These are phyloP conservation scores for Fusarium continuum DNA, from an alignment of 2,329 filamentous ascomycete genomes.

Conservation along the genomic window DNA sequence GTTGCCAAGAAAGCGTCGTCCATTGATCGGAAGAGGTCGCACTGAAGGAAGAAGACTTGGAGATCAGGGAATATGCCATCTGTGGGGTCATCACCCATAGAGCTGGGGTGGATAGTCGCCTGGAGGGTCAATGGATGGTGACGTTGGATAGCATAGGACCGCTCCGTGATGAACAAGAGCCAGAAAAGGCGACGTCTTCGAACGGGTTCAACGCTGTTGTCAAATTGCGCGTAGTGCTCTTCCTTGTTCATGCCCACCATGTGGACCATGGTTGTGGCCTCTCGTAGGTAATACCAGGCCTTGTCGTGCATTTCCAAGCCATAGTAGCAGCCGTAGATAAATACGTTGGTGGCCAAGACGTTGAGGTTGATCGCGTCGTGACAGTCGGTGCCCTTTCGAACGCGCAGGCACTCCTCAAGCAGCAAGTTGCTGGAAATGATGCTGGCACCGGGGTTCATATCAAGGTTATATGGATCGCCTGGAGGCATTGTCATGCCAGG, in stretches of 20 bases:
- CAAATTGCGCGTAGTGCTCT: constrained; percentile 67
- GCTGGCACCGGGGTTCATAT: constrained; percentile 66
- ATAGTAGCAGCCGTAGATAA: constrained; percentile 77
- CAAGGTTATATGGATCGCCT: constrained; percentile 64
- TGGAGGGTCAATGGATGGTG: constrained; percentile 75
- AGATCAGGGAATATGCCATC: constrained; percentile 64
- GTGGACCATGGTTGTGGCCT: constrained; percentile 76
- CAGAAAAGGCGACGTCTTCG: constrained; percentile 75
- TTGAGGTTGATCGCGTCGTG: constrained; percentile 65
- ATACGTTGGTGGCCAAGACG: constrained; percentile 77
- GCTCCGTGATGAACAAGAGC: constrained; percentile 76
- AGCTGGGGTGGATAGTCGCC: constrained; percentile 72
- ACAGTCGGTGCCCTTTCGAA: constrained; percentile 70
- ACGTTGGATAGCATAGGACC: constrained; percentile 77
- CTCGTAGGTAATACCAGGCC: constrained; percentile 82
- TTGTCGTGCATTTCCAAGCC: constrained; percentile 77
- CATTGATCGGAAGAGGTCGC: constrained; percentile 71
- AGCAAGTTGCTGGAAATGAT: constrained; percentile 72
- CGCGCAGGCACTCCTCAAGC: constrained; percentile 72
- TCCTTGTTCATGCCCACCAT: constrained; percentile 70
- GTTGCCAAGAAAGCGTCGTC: constrained; percentile 70
- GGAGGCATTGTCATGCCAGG: constrained; percentile 70
- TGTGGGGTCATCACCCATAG: constrained; percentile 66
- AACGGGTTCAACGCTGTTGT: constrained; percentile 68
- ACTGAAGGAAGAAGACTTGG: constrained; percentile 66